Evolutionary conservation across 2,329 filamentous ascomycete genomes (phyloP).

Genomic region (Colletotrichum paranaense): DNA sequence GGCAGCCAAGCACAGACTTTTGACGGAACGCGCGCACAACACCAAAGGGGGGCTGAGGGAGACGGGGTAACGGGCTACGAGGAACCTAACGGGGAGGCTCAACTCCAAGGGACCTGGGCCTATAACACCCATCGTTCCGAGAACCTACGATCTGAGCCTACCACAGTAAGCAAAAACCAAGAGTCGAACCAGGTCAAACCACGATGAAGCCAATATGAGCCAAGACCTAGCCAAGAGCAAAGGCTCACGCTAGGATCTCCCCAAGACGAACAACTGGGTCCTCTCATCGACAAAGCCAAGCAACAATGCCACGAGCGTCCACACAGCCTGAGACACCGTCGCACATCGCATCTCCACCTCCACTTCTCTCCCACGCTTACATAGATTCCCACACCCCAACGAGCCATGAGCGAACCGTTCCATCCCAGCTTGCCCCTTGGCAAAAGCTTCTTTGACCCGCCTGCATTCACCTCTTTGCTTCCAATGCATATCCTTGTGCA

Average conservation of each 20-base stretch:
- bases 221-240: neutral
- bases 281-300: constrained; percentile 12
- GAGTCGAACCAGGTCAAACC: neutral
- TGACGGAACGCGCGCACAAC: constrained; percentile 3
- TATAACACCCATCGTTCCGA: neutral
- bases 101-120: neutral
- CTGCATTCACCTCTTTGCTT: neutral
- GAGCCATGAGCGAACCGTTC: neutral
- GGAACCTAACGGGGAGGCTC: neutral
- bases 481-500: neutral
- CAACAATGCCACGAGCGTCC: constrained; percentile 5
- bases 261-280: neutral
- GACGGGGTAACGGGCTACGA: too few species aligned
- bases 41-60: too few species aligned
- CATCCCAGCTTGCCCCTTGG: constrained; percentile 22
- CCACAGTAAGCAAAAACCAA: neutral
- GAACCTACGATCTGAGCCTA: neutral
- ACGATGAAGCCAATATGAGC: neutral
- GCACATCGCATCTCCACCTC: neutral
- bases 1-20: constrained; percentile 20
- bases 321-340: constrained; percentile 4
- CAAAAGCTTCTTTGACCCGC: constrained; percentile 33
- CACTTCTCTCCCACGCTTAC: neutral
- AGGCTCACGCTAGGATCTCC: too few species aligned
- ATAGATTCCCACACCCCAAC: neutral